Percentiles rank a stretch among this genome's conserved stretches.
phyloP scores from a whole-genome alignment of 2,329 filamentous ascomycete species.

The Talaromyces sp. region DNA sequence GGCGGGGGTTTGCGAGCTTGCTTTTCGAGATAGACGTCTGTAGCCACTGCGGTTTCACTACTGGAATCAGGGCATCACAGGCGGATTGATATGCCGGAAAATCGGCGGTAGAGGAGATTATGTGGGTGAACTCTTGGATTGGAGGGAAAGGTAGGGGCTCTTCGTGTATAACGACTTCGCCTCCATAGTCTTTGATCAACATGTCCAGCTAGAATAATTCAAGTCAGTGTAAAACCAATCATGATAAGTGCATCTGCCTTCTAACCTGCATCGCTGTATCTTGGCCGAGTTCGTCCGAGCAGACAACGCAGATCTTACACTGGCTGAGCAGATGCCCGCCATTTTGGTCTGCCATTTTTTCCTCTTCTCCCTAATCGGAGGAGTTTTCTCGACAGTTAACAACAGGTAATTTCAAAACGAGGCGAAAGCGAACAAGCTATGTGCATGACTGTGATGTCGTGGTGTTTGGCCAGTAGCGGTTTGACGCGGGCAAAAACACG shows the following conservation, averaged over 20 bases:
- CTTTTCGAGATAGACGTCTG: constrained; percentile 61
- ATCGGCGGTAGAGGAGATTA: constrained; percentile 74
- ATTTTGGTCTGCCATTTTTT: constrained; percentile 3
- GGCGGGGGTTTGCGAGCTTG: constrained; percentile 70
- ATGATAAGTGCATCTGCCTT: neutral
- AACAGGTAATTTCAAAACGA: neutral
- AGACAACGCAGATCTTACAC: constrained; percentile 42
- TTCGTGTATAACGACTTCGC: constrained; percentile 39
- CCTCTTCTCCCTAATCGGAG: neutral
- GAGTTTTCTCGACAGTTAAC: neutral
- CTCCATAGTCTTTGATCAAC: constrained; percentile 45
- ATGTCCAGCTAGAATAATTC: constrained; percentile 37
- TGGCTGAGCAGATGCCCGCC: constrained; percentile 38
- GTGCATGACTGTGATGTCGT: neutral
- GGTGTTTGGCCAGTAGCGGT: neutral
- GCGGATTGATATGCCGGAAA: constrained; percentile 81
- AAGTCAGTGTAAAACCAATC: neutral
- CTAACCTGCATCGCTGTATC: constrained; percentile 37
- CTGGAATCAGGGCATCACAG: constrained; percentile 71
- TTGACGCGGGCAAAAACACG: constrained; percentile 14
- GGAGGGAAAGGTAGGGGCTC: constrained; percentile 30
- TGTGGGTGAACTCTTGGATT: constrained; percentile 53
- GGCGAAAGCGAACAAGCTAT: neutral
- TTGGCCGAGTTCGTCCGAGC: constrained; percentile 34
- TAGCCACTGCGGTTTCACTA: constrained; percentile 80